A percentile compares a stretch with the other conserved stretches of the same genome.
Conservation (phyloP, 306 rosid species). For the Quercus agrifolia region DNA sequence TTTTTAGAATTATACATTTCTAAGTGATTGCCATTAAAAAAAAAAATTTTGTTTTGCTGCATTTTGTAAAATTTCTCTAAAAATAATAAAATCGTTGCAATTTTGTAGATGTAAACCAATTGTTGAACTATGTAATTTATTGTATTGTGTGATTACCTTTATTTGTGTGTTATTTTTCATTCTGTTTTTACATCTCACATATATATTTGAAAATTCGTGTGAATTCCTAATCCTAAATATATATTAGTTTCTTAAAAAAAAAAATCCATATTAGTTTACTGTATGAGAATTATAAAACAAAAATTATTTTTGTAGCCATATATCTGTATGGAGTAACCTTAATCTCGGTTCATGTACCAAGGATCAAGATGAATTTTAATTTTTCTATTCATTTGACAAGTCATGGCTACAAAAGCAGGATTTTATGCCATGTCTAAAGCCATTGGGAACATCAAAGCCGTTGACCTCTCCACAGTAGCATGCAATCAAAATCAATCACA, state of each 20-base stretch:
- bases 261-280: no score
- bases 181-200: no score
- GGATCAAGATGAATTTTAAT: not conserved
- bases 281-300: not conserved
- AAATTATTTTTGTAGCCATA: not conserved
- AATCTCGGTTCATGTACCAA: constrained; percentile 1
- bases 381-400: constrained; percentile 8
- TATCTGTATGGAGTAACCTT: not conserved
- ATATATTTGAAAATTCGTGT: no score
- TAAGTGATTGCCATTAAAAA: no score
- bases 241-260: no score
- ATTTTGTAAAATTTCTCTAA: no score
- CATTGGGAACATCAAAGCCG: constrained; percentile 7
- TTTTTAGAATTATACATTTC: no score
- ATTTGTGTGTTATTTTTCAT: no score
- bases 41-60: fast-evolving
- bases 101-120: no score
- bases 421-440: constrained; percentile 4
- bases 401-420: constrained; percentile 2
- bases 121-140: no score
- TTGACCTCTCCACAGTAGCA: constrained; percentile 1
- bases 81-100: no score
- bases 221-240: no score
- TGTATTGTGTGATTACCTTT: fast-evolving
- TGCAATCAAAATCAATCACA: not conserved